A percentile compares a stretch with the other conserved stretches of the same genome.
phyloP scores from a whole-genome alignment of 345 rosid genomes.

The Heritiera littoralis region DNA sequence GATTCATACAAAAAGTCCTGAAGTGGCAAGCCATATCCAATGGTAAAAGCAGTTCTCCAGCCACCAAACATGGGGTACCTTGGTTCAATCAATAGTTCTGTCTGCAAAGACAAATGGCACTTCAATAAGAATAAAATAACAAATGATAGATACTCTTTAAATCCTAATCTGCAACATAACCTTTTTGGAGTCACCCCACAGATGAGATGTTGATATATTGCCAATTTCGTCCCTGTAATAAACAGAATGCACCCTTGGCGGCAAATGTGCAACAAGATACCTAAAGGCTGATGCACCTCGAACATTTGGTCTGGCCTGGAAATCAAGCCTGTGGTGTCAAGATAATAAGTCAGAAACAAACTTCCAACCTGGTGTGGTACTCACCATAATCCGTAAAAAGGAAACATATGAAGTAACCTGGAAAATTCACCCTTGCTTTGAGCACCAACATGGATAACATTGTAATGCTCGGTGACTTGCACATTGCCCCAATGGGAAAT shows the following conservation, averaged over 20 bases:
- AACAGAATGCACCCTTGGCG: conserved; percentile 91
- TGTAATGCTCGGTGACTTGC: conserved; percentile 85
- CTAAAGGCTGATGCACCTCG: conserved; percentile 75
- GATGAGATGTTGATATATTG: conserved; percentile 93
- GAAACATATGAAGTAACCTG: conserved; percentile 42
- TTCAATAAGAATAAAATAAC: conserved; percentile 30
- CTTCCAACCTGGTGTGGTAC: neutral
- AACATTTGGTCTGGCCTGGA: conserved; percentile 68
- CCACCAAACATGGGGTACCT: conserved; percentile 97
- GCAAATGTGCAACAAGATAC: conserved; percentile 76
- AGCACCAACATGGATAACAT: conserved; percentile 74
- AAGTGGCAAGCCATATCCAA: conserved; percentile 93
- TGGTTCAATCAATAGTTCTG: conserved; percentile 83
- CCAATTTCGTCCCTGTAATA: conserved; percentile 96
- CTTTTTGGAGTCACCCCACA: conserved; percentile 81
- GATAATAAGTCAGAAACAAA: conserved; percentile 18
- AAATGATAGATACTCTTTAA: conserved; percentile 6
- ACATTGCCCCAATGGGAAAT: conserved; percentile 98
- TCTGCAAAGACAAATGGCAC: conserved; percentile 53
- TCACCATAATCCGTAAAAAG: neutral
- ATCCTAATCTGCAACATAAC: conserved; percentile 34
- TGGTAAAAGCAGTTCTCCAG: conserved; percentile 92
- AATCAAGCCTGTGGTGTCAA: conserved; percentile 62
- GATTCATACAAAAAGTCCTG: conserved; percentile 72
- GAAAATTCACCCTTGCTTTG: conserved; percentile 92